Evolutionary conservation across 768 basidiomycete species (phyloP).

Genomic region (Stropharia rugosoannulata): DNA sequence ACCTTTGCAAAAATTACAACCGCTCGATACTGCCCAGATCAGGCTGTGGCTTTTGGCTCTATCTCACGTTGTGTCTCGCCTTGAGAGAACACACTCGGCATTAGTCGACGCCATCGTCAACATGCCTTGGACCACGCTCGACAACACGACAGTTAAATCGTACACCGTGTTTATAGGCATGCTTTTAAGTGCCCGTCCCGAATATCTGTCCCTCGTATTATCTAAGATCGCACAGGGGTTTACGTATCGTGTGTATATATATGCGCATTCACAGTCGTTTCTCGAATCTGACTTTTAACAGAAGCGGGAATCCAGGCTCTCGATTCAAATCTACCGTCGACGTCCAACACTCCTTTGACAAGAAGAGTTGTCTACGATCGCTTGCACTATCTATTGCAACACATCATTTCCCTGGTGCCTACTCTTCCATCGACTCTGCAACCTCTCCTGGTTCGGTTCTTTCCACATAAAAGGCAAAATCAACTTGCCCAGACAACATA

Average conservation of each 20-base stretch:
- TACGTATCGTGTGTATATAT: conserved; percentile 72
- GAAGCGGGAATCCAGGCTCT: conserved; percentile 74
- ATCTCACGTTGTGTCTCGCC: conserved; percentile 87
- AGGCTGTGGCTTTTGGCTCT: conserved; percentile 84
- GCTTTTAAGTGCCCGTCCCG: conserved; percentile 87
- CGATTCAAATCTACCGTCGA: conserved; percentile 55
- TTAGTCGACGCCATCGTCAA: conserved; percentile 86
- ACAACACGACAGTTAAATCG: conserved; percentile 78
- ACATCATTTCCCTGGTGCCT: conserved; percentile 88
- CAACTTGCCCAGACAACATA: conserved; percentile 82
- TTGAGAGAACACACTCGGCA: conserved; percentile 76
- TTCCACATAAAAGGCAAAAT: conserved; percentile 92
- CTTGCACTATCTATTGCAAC: conserved; percentile 80
- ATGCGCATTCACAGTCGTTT: conserved; percentile 2
- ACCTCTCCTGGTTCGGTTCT: conserved; percentile 79
- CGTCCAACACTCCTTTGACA: conserved; percentile 70
- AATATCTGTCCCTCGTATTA: conserved; percentile 86
- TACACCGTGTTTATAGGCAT: conserved; percentile 91
- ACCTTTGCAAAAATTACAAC: conserved; percentile 16
- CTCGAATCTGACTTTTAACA: conserved; percentile 25
- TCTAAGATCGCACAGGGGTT: conserved; percentile 82
- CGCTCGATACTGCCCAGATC: conserved; percentile 51
- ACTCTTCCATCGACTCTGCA: conserved; percentile 86
- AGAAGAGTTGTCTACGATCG: conserved; percentile 84
- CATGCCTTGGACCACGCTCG: conserved; percentile 93